phyloP scores from a whole-genome alignment of 768 basidiomycete genomes.

The Tulasnella sp. region DNA sequence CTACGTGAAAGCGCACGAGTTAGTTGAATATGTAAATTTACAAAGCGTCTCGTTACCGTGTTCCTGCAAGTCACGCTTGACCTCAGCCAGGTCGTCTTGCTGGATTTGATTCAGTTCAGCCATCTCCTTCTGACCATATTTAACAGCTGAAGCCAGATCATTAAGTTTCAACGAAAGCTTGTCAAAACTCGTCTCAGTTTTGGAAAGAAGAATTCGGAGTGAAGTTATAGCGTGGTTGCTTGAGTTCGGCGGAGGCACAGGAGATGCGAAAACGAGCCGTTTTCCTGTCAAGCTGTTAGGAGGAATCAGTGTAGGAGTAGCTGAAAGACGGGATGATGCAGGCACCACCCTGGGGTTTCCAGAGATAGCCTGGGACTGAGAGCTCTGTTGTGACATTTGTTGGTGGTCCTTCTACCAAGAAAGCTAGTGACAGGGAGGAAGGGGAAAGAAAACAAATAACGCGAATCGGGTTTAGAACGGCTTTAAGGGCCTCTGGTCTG shows the following conservation, averaged over 20 bases:
- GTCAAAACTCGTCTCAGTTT: slow-evolving; percentile 7
- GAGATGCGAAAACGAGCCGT: neutral
- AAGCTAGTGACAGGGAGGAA: neutral
- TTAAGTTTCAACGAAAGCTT: slow-evolving; percentile 14
- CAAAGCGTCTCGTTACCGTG: neutral
- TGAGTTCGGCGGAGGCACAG: neutral
- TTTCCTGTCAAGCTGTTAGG: neutral
- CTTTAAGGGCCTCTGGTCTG: neutral
- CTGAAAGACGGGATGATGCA: neutral
- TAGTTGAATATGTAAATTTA: neutral
- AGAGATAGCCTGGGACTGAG: neutral
- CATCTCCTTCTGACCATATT: slow-evolving; percentile 16
- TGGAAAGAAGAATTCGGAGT: neutral
- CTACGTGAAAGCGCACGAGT: neutral
- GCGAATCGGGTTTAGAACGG: slow-evolving; percentile 3
- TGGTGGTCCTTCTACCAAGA: neutral
- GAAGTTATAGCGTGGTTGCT: neutral
- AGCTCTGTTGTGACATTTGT: neutral
- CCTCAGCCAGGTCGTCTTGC: slow-evolving; percentile 16
- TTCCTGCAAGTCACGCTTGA: slow-evolving; percentile 22
- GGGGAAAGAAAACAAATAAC: slow-evolving; percentile 2
- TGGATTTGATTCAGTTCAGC: neutral
- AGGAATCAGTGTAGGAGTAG: neutral
- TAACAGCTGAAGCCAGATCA: neutral
- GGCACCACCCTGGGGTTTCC: neutral